Percentiles rank a stretch among this genome's conserved stretches.
These are phyloP conservation scores for Cyberlindnera americana DNA, from an alignment of 805 yeast genomes.

Conservation along the genomic window DNA sequence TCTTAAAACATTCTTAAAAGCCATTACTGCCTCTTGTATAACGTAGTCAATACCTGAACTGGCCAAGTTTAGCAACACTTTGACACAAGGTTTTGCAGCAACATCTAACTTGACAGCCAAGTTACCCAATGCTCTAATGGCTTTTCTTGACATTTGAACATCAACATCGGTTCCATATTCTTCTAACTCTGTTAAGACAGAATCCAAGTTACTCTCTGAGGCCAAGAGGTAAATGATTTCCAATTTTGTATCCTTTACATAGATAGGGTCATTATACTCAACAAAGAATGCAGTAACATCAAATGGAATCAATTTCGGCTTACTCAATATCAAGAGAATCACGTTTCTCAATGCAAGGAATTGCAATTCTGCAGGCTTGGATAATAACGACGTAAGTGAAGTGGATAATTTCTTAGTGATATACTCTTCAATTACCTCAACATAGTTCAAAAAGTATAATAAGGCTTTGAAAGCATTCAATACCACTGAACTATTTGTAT, in stretches of 20 bases:
- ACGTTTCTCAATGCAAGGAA: slow-evolving; percentile 80
- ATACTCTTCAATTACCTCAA: slow-evolving; percentile 50
- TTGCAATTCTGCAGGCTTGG: slow-evolving; percentile 80
- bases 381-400: slow-evolving; percentile 61
- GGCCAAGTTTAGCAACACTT: slow-evolving; percentile 53
- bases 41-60: slow-evolving; percentile 67
- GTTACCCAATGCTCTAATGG: slow-evolving; percentile 87
- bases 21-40: slow-evolving; percentile 76
- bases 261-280: slow-evolving; percentile 79
- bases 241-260: slow-evolving; percentile 83
- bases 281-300: slow-evolving; percentile 83
- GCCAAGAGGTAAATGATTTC: slow-evolving; percentile 84
- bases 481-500: slow-evolving; percentile 77
- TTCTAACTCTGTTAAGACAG: slow-evolving; percentile 69
- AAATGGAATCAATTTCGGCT: slow-evolving; percentile 53
- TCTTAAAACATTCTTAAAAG: slow-evolving; percentile 71
- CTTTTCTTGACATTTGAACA: slow-evolving; percentile 79
- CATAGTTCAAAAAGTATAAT: slow-evolving; percentile 70
- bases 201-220: slow-evolving; percentile 51
- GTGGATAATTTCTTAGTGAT: slow-evolving; percentile 63
- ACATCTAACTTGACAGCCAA: slow-evolving; percentile 70
- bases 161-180: slow-evolving; percentile 89
- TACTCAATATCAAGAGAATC: slow-evolving; percentile 65
- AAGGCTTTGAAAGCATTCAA: slow-evolving; percentile 71
- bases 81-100: slow-evolving; percentile 63